These are phyloP conservation scores for Chaetomiaceae sp. DNA, from an alignment of 2,329 filamentous ascomycete species.

Conservation along the genomic window DNA sequence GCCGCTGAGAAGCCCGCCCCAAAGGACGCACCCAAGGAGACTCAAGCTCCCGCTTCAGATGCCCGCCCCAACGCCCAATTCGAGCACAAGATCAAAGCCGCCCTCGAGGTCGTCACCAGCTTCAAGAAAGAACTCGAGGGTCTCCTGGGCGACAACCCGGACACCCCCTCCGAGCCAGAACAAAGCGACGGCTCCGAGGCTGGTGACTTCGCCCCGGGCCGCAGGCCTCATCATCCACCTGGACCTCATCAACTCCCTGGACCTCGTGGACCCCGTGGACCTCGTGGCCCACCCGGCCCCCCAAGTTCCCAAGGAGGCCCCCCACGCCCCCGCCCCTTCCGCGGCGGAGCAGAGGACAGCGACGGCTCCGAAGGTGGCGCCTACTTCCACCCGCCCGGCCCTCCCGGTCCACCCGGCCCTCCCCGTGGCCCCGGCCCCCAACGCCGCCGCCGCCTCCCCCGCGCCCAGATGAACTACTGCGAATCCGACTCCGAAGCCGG, in stretches of 20 bases:
- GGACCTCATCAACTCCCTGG: no score
- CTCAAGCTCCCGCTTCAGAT: background rate
- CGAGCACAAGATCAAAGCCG: conserved; percentile 10
- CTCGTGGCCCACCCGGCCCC: background rate
- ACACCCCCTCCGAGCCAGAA: background rate
- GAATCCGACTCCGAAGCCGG: background rate
- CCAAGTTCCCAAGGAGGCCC: background rate
- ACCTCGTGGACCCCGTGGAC: no score
- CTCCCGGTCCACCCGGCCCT: background rate
- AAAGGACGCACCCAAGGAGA: background rate
- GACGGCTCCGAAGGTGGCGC: no score
- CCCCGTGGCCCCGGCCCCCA: background rate
- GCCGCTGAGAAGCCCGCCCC: background rate
- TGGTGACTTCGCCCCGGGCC: no score
- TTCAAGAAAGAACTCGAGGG: conserved; percentile 18
- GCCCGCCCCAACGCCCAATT: background rate
- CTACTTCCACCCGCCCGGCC: background rate
- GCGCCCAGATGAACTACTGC: background rate
- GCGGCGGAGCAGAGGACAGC: no score
- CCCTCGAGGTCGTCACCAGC: conserved; percentile 12
- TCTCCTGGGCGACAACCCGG: conserved; percentile 4
- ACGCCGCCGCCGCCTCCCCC: background rate
- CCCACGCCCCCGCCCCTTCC: no score
- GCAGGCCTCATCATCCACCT: background rate
- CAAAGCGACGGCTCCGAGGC: no score